phyloP scores from a whole-genome alignment of 2,329 filamentous ascomycete species.

The Penicillium sp. region DNA sequence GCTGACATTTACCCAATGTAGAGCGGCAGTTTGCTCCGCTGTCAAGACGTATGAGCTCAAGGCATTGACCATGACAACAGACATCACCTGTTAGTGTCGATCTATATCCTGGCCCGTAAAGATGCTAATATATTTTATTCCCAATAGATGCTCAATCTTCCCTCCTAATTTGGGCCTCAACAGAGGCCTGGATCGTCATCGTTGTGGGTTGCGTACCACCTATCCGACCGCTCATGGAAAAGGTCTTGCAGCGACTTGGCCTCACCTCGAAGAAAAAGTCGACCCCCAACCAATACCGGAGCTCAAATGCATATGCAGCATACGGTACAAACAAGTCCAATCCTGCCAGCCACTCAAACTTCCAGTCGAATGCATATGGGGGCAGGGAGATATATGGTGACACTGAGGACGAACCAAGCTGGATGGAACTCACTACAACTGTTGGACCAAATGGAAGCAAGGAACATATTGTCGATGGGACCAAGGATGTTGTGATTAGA shows the following conservation, averaged over 20 bases:
- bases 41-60: constrained; percentile 21
- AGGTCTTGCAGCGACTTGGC: constrained; percentile 11
- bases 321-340: constrained; percentile 6
- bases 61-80: constrained; percentile 11
- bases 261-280: constrained; percentile 9
- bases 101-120: not conserved
- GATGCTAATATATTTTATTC: not conserved
- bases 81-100: constrained; percentile 17
- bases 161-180: constrained; percentile 22
- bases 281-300: not conserved
- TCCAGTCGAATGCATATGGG: not conserved
- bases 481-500: constrained; percentile 3
- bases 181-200: constrained; percentile 22
- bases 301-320: not conserved
- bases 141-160: constrained; percentile 11
- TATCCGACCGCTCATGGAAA: constrained; percentile 17
- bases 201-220: constrained; percentile 22
- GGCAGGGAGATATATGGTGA: not conserved
- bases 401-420: not conserved
- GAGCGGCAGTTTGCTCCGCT: constrained; percentile 19
- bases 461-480: constrained; percentile 2
- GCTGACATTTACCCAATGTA: not conserved
- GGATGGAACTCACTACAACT: constrained; percentile 7
- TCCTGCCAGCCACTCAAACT: not conserved
- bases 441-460: not conserved